Base-by-base conservation (phyloP, 129 eudicot genomes). In the Arctium minus region DNA sequence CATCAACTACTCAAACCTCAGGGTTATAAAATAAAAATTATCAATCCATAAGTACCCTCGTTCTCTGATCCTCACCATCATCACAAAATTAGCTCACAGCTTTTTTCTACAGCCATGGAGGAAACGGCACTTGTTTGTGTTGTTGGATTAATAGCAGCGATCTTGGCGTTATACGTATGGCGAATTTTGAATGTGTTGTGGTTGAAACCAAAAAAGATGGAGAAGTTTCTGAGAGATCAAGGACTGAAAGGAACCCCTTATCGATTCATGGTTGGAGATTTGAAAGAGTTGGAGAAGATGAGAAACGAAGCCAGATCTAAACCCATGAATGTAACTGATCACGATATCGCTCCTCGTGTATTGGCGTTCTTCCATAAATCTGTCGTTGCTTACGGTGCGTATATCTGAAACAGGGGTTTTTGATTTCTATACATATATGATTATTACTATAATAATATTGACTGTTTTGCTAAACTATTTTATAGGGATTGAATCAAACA, bases 261-360 rank as follows among this genome's bases (percentile, higher is more conserved):
- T 11, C 64, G 8, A 35, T 71, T 85, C n/a, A 29, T 85, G 79
- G 29, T 30, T n/a, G 80, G 85, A 64, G 84, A 81, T 62, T 2
- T 42, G 0, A 80, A 80, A 50, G 88, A 85, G 30, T 10, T 74
- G 39, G 65, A 1, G 31, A 39, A 29, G n/a, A 81, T 81, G 85
- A 38, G 2, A 17, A 22, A 4, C 1, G 79, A 81, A 62, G 85
- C 76, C 30, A 62, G 17, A 39, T 73, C 79, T 9, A 81, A 81
- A 62, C 32, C 71, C 17, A 81, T 73, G 50, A 81, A 32, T 31
- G 68, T 42, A 4, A 72, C 75, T 56, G 38, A 13, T 74, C 74
- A 72, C 7, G 42, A 80, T 64, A 37, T 70, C 79, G 30, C 48
- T 32, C 42, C 40, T 75, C 50, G 62, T n/a, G 72, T 72, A 29